A percentile compares a stretch with the other conserved stretches of the same genome.
These are phyloP conservation scores for Phytopythium chamaehyphon DNA, from an alignment of 352 stramenopile genomes.

Conservation along the genomic window DNA sequence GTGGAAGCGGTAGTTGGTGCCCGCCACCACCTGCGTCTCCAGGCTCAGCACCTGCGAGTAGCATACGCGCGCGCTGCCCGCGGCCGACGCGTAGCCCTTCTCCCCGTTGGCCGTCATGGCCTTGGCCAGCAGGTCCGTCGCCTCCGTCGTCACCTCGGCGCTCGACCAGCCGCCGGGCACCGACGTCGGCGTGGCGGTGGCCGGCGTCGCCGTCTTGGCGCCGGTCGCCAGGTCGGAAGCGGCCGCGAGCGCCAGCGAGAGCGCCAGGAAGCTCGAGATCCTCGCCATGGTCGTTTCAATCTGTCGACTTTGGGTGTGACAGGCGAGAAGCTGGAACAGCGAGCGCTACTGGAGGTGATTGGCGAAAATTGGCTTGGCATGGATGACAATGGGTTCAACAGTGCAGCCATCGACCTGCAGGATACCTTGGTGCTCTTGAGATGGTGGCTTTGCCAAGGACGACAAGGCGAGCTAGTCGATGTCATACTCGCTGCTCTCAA, in stretches of 20 bases:
- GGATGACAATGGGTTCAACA: too few relatives aligned
- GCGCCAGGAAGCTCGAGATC: too few relatives aligned
- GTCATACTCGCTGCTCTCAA: too few relatives aligned
- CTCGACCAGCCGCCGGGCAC: slow-evolving; percentile 6
- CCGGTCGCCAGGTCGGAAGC: background rate
- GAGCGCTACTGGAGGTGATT: too few relatives aligned
- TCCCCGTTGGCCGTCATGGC: slow-evolving; percentile 10
- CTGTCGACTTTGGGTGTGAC: too few relatives aligned
- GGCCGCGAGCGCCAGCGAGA: background rate
- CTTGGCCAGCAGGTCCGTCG: slow-evolving; percentile 9
- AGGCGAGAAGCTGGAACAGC: too few relatives aligned
- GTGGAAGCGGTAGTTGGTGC: slow-evolving; percentile 74
- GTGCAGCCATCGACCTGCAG: too few relatives aligned
- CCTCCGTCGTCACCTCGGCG: slow-evolving; percentile 3
- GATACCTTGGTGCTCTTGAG: too few relatives aligned
- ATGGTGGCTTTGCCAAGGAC: too few relatives aligned
- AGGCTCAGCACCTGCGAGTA: slow-evolving; percentile 28
- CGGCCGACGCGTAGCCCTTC: slow-evolving; percentile 15
- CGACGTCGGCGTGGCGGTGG: background rate
- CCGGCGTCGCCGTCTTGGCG: background rate
- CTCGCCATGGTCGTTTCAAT: too few relatives aligned
- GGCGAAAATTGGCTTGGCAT: too few relatives aligned
- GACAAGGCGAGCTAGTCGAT: too few relatives aligned
- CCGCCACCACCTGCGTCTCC: slow-evolving; percentile 64
- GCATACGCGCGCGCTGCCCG: slow-evolving; percentile 38